Evolutionary conservation across 306 rosid genomes (phyloP), one percentile per base, ranked within the genome.

Genomic region (Castanea sativa): DNA sequence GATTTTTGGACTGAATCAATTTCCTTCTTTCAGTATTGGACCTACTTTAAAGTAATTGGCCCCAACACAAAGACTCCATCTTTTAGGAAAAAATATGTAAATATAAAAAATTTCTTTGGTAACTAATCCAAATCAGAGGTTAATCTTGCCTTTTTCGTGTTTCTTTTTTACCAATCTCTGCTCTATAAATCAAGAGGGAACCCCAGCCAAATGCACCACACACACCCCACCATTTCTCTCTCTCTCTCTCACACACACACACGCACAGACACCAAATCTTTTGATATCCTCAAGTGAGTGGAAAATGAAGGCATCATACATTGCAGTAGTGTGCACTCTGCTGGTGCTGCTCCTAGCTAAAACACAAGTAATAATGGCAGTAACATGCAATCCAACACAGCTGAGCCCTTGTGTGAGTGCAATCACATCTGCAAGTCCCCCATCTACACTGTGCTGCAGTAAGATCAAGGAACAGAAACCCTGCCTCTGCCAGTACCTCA

Each of bases 401-500:
- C 90, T 96, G 9, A 96, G 98, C 16, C 56, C 97, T 57, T 96
- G 99, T 84, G 97, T 91, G 78, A 85, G 92, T 73, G 99, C 99
- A 65, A 93, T 96, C 32, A 93, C 92, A 33, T 78, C 96, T 76
- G 73, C 97, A 57, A 81, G 88, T 60, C 94, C 97, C 52, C 99
- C 99, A 69, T 78, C 97, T 29, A 71, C 56, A 51, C 87, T 89
- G 9, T 96, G 99, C 88, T 96, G 99, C 85, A 83, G 88, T 79
- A 96, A 96, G 88, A 89, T 96, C 83, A 96, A 90, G 86, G 92
- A 96, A 75, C 99, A 96, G 84, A 91, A 86, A 65, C 98, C 99
- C 15, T 96, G 99, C 86, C 97, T 96, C 74, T 96, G 99, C 84
- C 90, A 88, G 76, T 93, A 96, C 86, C 88, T 96, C 75, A 88